Evolutionary conservation across 1,284 basidiomycete species (phyloP).

Genomic region (Ustilago loliicola): DNA sequence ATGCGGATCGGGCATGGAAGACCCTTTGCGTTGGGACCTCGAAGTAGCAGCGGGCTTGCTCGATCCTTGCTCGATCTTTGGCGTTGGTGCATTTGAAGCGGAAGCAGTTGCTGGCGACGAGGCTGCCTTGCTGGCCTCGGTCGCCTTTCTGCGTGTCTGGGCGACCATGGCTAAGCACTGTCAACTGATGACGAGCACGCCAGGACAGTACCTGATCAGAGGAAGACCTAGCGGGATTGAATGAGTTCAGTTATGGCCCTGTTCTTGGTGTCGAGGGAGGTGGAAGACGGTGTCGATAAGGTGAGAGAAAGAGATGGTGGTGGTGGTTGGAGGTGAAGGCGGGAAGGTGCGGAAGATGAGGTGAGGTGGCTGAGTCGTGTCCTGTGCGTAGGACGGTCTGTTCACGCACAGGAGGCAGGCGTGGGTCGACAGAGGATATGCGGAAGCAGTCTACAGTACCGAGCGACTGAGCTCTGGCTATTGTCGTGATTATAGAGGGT

Average conservation of each 20-base stretch:
- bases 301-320: background rate
- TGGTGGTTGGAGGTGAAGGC: background rate
- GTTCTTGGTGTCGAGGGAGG: no score
- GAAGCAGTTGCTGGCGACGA: slow-evolving; percentile 4
- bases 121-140: background rate
- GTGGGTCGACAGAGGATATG: background rate
- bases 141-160: slow-evolving; percentile 26
- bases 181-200: background rate
- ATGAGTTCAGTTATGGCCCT: no score
- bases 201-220: background rate
- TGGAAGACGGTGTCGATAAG: background rate
- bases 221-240: background rate
- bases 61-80: background rate
- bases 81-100: background rate
- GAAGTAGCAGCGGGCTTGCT: background rate
- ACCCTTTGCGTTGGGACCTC: background rate
- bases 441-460: background rate
- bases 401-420: background rate
- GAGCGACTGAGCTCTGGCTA: background rate
- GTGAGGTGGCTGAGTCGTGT: slow-evolving; percentile 4
- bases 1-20: background rate
- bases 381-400: background rate
- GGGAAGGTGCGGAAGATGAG: slow-evolving; percentile 2
- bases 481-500: slow-evolving; percentile 24
- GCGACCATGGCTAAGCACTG: slow-evolving; percentile 17